Base-by-base conservation (phyloP, 208 protist species). In the Trypanosoma platydactyli region DNA sequence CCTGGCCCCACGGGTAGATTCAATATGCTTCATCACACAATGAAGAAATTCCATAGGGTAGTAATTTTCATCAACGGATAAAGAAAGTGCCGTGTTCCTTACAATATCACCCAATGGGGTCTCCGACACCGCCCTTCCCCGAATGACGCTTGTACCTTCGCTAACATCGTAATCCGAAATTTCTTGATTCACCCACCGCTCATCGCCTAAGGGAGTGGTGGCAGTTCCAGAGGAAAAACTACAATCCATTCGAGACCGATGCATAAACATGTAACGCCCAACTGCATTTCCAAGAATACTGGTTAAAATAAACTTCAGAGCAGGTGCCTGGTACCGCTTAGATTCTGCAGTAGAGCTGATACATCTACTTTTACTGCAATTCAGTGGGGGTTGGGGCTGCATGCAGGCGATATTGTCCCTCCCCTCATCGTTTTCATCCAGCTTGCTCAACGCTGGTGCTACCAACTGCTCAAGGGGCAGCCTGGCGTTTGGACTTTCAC, bases 11-110 rank as follows among this genome's bases (percentile, higher is more conserved):
- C 53, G 49, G 3, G 68, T 73, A 27, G 16, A 24, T 22, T 61
- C 49, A 54, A 73, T 73, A 29, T 46, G 67, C 13, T 24, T 53
- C 41, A 46, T 64, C 3, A 73, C 9, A 59, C 35, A 35, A 6
- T 52, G 46, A 1, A 64, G 27, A 60, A 73, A 73, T 27, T 64
- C 58, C 22, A 66, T 30, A 20, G 67, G 58, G 48, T 66, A 73
- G 22, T 41, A 45, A 22, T 60, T 22, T 22, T 61, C 57, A 48
- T 62, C 55, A 16, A 27, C n/a, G n/a, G 22, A 24, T 24, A 29
- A 38, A 29, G 41, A 58, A 11, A 22, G 41, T 18, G 35, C 16
- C 18, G 62, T 51, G 41, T n/a, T 42, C n/a, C 55, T 64, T 5
- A 44, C 6, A 38, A 44, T 16, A 33, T 24, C 25, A 50, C 46